Base-by-base conservation (phyloP, 129 eudicot species). In the Logfia minima region DNA sequence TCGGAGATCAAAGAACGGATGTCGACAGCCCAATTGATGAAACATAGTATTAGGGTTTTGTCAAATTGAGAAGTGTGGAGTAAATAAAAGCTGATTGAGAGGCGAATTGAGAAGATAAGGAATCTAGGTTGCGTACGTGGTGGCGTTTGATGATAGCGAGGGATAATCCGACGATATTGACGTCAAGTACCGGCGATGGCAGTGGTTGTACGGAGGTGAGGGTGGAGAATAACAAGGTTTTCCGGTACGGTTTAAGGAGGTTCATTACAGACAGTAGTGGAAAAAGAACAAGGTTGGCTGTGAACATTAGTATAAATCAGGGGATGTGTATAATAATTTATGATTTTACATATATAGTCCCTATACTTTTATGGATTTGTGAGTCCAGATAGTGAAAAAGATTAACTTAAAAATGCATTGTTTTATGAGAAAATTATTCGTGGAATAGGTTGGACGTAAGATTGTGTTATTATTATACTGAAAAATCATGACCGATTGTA, bases 141-240 rank as follows among this genome's bases (percentile, higher is more conserved):
- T 86, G 89, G 85, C 76, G 88, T 39, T 85, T 82, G 79, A 93
- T 95, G 78, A 91, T 81, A 78, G 96, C 35, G 68, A 89, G 63
- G 81, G 93, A 85, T 74, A 82, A 82, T 66, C 64, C 83, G 71
- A 89, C 86, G 51, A 93, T 83, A 48, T 70, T 45, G 43, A 78
- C 62, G 61, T 86, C 85, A 51, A 88, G 81, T 0, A 6, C 45
- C 70, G 76, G 75, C 28, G 64, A 78, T 52, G 78, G 74, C 43
- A 56, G 31, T 79, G 78, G 35, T 66, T 78, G 63, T 14, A n/a
- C 11, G 80, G 80, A 18, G 85, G 80, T 41, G 85, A 82, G 66
- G 59, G 87, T 75, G 69, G 92, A 75, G 78, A 63, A 71, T 8
- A 65, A 85, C 41, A 81, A 77, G 7, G 58, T 66, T 67, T 75